phyloP scores from a whole-genome alignment of 192 early-diverging fungal species.

The Podila minutissima region DNA sequence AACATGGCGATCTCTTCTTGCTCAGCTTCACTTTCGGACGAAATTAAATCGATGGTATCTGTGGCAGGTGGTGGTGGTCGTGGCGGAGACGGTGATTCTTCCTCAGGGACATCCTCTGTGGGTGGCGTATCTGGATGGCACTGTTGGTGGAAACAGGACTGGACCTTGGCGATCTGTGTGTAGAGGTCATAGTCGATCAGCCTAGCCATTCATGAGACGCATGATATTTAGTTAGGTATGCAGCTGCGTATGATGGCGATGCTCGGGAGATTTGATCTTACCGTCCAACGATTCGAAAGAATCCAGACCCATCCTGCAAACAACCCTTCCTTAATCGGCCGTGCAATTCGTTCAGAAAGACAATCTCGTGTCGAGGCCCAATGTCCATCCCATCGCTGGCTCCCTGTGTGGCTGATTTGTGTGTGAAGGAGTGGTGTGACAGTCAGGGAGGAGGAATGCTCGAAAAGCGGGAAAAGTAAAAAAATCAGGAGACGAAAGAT shows the following conservation, averaged over 20 bases:
- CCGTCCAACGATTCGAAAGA: background rate
- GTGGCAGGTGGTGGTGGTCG: too few species aligned
- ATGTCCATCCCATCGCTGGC: background rate
- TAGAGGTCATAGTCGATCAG: background rate
- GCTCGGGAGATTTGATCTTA: background rate
- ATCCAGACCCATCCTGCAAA: background rate
- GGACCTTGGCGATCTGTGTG: background rate
- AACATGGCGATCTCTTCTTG: background rate
- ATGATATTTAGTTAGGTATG: background rate
- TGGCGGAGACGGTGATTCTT: too few species aligned
- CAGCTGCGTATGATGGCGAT: background rate
- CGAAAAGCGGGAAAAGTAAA: too few species aligned
- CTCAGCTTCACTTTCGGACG: background rate
- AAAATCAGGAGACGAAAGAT: too few species aligned
- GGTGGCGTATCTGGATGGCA: background rate
- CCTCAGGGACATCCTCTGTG: background rate
- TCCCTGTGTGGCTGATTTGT: background rate
- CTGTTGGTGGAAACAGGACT: background rate
- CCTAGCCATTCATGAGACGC: background rate
- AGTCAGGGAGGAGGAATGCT: background rate
- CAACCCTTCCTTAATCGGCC: background rate
- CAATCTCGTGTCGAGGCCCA: slow-evolving; percentile 2
- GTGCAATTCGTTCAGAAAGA: background rate
- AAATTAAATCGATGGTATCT: too few species aligned
- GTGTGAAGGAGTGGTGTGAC: background rate